phyloP scores from a whole-genome alignment of 805 yeast species.

The Lipomyces starkeyi region DNA sequence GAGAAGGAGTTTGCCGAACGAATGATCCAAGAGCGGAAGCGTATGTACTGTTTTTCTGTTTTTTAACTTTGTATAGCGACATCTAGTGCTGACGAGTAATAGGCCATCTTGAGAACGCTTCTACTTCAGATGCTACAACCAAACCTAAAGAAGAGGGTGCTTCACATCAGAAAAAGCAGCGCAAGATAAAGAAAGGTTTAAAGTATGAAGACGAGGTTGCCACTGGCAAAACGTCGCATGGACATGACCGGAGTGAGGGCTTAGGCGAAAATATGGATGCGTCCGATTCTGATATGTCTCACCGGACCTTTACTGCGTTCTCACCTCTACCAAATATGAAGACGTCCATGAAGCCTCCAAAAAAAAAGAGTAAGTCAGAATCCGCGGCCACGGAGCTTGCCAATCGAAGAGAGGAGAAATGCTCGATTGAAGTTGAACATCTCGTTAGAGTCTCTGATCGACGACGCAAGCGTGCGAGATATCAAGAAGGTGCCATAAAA shows the following conservation, averaged over 20 bases:
- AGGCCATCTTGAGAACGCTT: slow-evolving; percentile 25
- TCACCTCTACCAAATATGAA: not conserved
- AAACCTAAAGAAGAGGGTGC: slow-evolving; percentile 15
- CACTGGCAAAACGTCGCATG: not conserved
- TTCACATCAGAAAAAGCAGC: slow-evolving; percentile 13
- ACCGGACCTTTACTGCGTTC: not conserved
- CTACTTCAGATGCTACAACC: slow-evolving; percentile 1
- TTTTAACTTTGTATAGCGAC: not conserved
- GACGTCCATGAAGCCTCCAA: slow-evolving; percentile 16
- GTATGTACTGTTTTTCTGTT: slow-evolving; percentile 7
- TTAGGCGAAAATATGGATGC: not conserved
- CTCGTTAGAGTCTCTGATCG: slow-evolving; percentile 38
- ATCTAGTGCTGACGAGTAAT: not conserved
- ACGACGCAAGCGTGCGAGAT: slow-evolving; percentile 37
- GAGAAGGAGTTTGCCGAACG: slow-evolving; percentile 54
- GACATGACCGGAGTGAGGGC: slow-evolving; percentile 5
- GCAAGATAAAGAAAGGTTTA: slow-evolving; percentile 16
- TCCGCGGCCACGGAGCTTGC: slow-evolving; percentile 30
- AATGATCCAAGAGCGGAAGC: slow-evolving; percentile 42
- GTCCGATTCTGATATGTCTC: slow-evolving; percentile 5
- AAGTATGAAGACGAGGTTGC: slow-evolving; percentile 24
- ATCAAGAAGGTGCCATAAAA: slow-evolving; percentile 40
- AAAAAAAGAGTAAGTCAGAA: slow-evolving; percentile 17
- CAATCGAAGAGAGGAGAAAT: slow-evolving; percentile 23
- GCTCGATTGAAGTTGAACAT: slow-evolving; percentile 39